Conservation (phyloP, 768 basidiomycete species). For the Leccinellum luteum region DNA sequence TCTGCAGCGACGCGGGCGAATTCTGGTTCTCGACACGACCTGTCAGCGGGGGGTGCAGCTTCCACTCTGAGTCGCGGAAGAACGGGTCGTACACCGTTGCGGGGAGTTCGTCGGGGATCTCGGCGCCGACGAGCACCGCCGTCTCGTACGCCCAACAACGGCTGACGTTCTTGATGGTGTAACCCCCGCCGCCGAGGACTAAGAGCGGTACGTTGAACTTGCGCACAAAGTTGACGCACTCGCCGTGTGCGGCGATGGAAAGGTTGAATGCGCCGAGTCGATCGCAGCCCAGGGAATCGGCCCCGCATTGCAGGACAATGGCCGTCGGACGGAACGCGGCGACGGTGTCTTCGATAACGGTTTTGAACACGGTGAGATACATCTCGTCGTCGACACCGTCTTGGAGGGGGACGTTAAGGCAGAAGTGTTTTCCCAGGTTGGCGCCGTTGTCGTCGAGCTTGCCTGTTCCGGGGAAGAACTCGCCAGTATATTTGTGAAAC, state of each 20-base stretch:
- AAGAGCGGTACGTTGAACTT: conserved; percentile 88
- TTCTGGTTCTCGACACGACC: conserved; percentile 94
- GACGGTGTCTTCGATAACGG: conserved; percentile 93
- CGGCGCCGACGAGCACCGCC: conserved; percentile 80
- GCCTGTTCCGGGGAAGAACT: conserved; percentile 98
- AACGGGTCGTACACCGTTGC: conserved; percentile 88
- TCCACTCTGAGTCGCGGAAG: conserved; percentile 89
- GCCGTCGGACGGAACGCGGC: conserved; percentile 81
- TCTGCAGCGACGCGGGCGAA: conserved; percentile 74
- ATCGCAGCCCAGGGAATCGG: conserved; percentile 94
- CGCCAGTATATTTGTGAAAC: conserved; percentile 98
- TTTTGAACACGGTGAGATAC: conserved; percentile 94
- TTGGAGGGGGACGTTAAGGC: conserved; percentile 89
- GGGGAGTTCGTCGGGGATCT: conserved; percentile 85
- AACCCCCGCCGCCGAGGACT: conserved; percentile 93
- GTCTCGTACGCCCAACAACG: conserved; percentile 99
- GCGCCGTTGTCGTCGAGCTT: conserved; percentile 91
- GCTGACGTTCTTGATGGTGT: conserved; percentile 94
- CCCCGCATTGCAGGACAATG: conserved; percentile 96
- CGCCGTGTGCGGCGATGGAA: conserved; percentile 95
- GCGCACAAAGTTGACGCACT: conserved; percentile 96
- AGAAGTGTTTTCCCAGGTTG: conserved; percentile 91
- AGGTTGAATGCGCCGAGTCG: conserved; percentile 96
- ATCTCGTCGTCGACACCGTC: conserved; percentile 98
- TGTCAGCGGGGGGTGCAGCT: conserved; percentile 89